Evolutionary conservation across 148 eudicot species (phyloP).

Genomic region (Linanthus parryae): DNA sequence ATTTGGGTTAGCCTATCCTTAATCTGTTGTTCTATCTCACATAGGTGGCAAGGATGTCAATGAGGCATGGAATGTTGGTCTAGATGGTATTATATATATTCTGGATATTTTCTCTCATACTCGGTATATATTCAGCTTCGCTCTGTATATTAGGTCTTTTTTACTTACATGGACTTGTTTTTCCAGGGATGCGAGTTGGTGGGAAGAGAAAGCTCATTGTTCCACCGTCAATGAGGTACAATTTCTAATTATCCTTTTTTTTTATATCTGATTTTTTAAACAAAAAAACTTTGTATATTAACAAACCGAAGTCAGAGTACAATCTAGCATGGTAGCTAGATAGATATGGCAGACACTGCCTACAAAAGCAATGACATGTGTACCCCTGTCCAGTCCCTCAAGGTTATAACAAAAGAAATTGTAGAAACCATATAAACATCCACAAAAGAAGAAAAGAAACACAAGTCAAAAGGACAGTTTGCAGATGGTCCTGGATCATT

Average conservation of each 20-base stretch:
- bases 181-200: slow-evolving; percentile 75
- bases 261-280: neutral
- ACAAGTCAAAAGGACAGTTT: no score
- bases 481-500: no score
- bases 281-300: neutral
- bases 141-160: neutral
- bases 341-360: no score
- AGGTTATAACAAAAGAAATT: no score
- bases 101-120: neutral
- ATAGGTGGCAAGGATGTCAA: slow-evolving; percentile 50
- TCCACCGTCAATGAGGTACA: slow-evolving; percentile 70
- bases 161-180: neutral
- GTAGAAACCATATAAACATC: no score
- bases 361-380: no score
- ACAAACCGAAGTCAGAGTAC: no score
- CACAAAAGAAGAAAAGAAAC: no score
- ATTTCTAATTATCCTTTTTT: neutral
- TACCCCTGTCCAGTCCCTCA: no score
- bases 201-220: slow-evolving; percentile 58
- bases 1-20: neutral
- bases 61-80: slow-evolving; percentile 61
- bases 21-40: slow-evolving; percentile 4
- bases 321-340: no score
- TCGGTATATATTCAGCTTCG: neutral
- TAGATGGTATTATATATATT: slow-evolving; percentile 18